Conservation (phyloP, 768 basidiomycete genomes). For the Cubamyces sp. region DNA sequence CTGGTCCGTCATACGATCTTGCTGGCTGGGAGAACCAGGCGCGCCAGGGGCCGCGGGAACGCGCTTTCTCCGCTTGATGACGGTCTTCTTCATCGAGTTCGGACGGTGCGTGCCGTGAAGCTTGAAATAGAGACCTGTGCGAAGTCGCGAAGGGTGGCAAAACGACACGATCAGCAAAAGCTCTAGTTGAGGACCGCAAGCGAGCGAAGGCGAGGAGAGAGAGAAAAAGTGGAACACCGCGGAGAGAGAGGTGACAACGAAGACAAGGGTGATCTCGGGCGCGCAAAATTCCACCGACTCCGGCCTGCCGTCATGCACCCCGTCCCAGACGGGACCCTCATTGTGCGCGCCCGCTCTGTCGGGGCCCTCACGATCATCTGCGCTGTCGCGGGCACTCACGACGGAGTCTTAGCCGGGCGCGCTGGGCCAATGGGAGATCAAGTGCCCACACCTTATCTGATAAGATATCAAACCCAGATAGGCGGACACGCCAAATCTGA, state of each 20-base stretch:
- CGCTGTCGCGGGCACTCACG: conserved; percentile 17
- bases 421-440: conserved; percentile 20
- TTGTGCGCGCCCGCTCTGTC: conserved; percentile 3
- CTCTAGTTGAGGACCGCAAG: not conserved
- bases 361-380: conserved; percentile 16
- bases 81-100: conserved; percentile 98
- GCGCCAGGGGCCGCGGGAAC: conserved; percentile 79
- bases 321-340: conserved; percentile 2
- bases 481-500: conserved; percentile 22
- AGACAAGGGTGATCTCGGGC: conserved; percentile 4
- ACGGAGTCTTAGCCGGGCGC: conserved; percentile 2
- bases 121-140: conserved; percentile 93
- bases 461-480: conserved; percentile 41
- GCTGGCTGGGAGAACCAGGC: conserved; percentile 38
- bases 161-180: conserved; percentile 11
- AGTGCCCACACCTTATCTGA: conserved; percentile 38
- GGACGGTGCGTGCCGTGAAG: conserved; percentile 96
- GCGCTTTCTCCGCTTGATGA: conserved; percentile 97
- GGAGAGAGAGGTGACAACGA: not conserved
- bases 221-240: conserved; percentile 5
- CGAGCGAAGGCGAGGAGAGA: not conserved
- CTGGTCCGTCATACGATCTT: conserved; percentile 72
- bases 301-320: not conserved
- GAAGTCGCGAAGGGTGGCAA: not conserved
- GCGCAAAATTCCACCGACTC: not conserved